Evolutionary conservation across 345 rosid species (phyloP).

Genomic region (Erysimum cheiranthoides): DNA sequence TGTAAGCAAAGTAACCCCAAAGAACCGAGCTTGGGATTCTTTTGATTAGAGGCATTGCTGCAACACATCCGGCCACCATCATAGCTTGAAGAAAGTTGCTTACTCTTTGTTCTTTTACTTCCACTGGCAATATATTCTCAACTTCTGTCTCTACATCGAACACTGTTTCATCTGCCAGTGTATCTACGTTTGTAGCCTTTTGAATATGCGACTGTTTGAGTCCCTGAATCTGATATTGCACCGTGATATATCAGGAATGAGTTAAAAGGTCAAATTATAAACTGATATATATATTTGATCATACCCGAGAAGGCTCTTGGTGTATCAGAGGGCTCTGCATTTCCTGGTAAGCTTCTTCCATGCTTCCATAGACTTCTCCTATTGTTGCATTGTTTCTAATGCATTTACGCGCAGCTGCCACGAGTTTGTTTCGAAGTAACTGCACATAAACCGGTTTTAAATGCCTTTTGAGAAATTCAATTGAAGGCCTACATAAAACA

Average conservation of each 20-base stretch:
- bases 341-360: slow-evolving; percentile 79
- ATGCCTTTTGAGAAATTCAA: background rate
- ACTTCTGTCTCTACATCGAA: slow-evolving; percentile 88
- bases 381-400: slow-evolving; percentile 61
- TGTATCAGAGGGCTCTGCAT: slow-evolving; percentile 74
- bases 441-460: slow-evolving; percentile 38
- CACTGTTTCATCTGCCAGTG: slow-evolving; percentile 63
- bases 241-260: background rate
- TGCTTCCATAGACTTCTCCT: slow-evolving; percentile 70
- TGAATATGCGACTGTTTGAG: slow-evolving; percentile 70
- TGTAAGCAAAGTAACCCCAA: slow-evolving; percentile 95
- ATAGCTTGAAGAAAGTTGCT: slow-evolving; percentile 91
- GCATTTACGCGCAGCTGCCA: slow-evolving; percentile 66
- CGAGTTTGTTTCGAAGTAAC: slow-evolving; percentile 72
- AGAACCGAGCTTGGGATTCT: slow-evolving; percentile 90
- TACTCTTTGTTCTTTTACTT: slow-evolving; percentile 91
- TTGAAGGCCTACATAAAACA: background rate
- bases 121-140: slow-evolving; percentile 85
- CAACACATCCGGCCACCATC: slow-evolving; percentile 83
- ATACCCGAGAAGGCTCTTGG: slow-evolving; percentile 69
- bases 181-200: slow-evolving; percentile 59
- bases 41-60: slow-evolving; percentile 88
- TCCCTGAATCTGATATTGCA: slow-evolving; percentile 51
- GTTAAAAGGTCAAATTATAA: slow-evolving; percentile 10
- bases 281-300: background rate